These are phyloP conservation scores for Naganishia albida DNA, from an alignment of 1,284 basidiomycete species.

Conservation along the genomic window DNA sequence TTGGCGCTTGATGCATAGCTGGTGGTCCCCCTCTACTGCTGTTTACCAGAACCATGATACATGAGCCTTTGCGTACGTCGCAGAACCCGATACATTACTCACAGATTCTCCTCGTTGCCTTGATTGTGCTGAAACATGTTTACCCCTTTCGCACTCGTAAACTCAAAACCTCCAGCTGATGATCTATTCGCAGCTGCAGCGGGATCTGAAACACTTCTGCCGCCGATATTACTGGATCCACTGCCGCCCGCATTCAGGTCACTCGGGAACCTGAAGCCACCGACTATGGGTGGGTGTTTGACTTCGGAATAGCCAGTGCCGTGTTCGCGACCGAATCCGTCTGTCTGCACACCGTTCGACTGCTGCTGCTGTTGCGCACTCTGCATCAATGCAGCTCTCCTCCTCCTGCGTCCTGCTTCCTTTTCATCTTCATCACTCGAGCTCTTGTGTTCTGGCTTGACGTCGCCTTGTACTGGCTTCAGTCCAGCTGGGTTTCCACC, in stretches of 20 bases:
- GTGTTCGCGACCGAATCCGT: neutral
- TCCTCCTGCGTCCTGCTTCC: conserved; percentile 15
- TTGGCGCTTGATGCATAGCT: neutral
- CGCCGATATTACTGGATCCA: neutral
- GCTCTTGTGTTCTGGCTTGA: conserved; percentile 14
- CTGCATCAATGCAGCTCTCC: conserved; percentile 14
- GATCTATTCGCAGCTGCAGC: neutral
- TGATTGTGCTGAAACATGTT: conserved; percentile 7
- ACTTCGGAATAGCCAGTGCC: neutral
- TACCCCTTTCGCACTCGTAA: conserved; percentile 12
- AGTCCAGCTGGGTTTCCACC: neutral
- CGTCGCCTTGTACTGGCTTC: neutral
- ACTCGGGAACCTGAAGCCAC: conserved; percentile 20
- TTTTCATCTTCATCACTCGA: conserved; percentile 23
- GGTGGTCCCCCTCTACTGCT: conserved; percentile 3
- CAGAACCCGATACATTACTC: neutral
- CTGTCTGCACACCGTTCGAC: conserved; percentile 4
- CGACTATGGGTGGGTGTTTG: conserved; percentile 12
- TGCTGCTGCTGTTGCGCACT: conserved; percentile 1
- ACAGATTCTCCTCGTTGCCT: conserved; percentile 12
- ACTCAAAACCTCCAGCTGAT: neutral
- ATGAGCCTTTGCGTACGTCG: neutral
- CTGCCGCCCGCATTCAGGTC: neutral
- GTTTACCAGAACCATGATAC: neutral
- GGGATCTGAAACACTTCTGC: conserved; percentile 18